Evolutionary conservation across 176 grass and related monocot genomes (phyloP), one percentile per base, ranked within the genome.

Genomic region (Otatea glauca): DNA sequence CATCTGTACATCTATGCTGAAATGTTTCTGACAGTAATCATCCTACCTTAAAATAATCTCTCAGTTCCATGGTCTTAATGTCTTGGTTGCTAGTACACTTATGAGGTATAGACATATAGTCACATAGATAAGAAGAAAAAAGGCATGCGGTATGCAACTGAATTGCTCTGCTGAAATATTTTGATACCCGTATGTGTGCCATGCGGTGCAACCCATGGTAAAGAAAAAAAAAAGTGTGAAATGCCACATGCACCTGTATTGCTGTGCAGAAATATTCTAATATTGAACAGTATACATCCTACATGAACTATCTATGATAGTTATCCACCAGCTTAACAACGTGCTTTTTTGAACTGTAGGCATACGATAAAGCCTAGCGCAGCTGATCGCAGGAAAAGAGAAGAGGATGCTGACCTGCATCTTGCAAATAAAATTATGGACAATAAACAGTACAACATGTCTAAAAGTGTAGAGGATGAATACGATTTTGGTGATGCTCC

Each of bases 401-500:
- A 98, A 89, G 96, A 98, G 51, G 88, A 96, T 88, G 88, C 89
- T 75, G 93, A 98, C 76, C 68, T 81, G 29, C 89, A 93, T 82
- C 92, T 98, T 69, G 96, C 91, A 51, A 95, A 77, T 68, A 92
- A 73, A 87, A 98, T 98, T 89, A 87, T 87, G 85, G 89, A 94
- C 63, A 98, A 92, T 75, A 98, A 83, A 70, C 47, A 82, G 79
- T 98, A 94, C 74, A 98, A 55, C 60, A 80, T 90, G 81, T 78
- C 77, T 81, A 89, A 87, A 85, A 95, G 85, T 61, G 80, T 91
- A 48, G 96, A 95, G n/a, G 96, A 96, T 80, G 96, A 98, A 90
- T 98, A 98, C 53, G 93, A 94, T 67, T 98, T 88, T 93, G 96
- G 89, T 84, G 85, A 84, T 88, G 91, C 93, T 74, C 89, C 93